Conservation (phyloP, 2,329 filamentous ascomycete species). For the Amauroascus verrucosus region DNA sequence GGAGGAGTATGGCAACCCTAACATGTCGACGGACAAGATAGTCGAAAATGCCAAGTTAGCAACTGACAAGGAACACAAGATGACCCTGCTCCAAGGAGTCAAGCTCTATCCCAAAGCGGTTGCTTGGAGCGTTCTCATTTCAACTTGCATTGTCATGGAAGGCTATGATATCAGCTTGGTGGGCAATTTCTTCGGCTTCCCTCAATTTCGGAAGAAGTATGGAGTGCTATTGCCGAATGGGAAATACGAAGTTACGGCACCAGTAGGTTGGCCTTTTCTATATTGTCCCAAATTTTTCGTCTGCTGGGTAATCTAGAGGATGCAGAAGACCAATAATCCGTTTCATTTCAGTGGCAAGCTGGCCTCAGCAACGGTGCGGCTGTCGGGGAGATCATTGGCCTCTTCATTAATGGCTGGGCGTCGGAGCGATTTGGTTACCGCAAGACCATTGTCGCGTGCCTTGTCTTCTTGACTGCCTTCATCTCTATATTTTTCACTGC, state of each 20-base stretch:
- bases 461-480: slow-evolving; percentile 38
- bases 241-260: slow-evolving; percentile 32
- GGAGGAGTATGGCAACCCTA: not conserved
- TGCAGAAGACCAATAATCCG: slow-evolving; percentile 10
- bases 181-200: slow-evolving; percentile 61
- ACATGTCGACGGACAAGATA: not conserved
- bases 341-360: slow-evolving; percentile 34
- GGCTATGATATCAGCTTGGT: slow-evolving; percentile 75
- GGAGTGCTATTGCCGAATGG: slow-evolving; percentile 27
- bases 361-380: slow-evolving; percentile 37
- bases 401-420: slow-evolving; percentile 43
- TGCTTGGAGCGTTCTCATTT: slow-evolving; percentile 72
- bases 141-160: slow-evolving; percentile 87
- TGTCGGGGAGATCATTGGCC: slow-evolving; percentile 41
- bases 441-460: slow-evolving; percentile 41
- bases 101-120: slow-evolving; percentile 79
- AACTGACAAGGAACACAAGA: slow-evolving; percentile 46
- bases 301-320: slow-evolving; percentile 4
- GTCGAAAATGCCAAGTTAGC: slow-evolving; percentile 33
- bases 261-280: slow-evolving; percentile 22
- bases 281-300: no score
- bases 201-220: slow-evolving; percentile 35
- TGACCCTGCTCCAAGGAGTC: slow-evolving; percentile 67
- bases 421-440: slow-evolving; percentile 45
- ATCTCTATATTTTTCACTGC: slow-evolving; percentile 45